phyloP scores from a whole-genome alignment of 106 monocot species.

The Allium cepa region DNA sequence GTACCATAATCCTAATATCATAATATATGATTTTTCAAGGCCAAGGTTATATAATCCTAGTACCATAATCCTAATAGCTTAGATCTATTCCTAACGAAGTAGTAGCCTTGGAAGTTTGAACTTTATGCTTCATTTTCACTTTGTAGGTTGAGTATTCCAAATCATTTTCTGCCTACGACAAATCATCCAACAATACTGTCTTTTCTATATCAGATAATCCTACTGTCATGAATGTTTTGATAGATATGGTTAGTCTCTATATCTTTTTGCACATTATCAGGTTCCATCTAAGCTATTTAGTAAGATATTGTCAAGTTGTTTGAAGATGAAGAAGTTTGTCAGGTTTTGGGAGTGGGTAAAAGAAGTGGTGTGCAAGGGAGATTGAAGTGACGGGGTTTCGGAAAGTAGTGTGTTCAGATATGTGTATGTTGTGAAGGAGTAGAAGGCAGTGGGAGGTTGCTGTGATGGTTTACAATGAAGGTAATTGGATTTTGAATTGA shows the following conservation, averaged over 20 bases:
- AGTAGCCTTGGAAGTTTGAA: too few species aligned
- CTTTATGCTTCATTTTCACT: constrained; percentile 3
- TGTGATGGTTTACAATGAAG: too few species aligned
- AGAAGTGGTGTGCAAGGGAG: too few species aligned
- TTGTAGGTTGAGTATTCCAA: constrained; percentile 69
- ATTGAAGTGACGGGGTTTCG: too few species aligned
- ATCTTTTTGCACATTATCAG: not conserved
- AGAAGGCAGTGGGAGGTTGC: too few species aligned
- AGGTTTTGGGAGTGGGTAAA: too few species aligned
- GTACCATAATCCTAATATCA: constrained; percentile 74
- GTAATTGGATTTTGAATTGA: too few species aligned
- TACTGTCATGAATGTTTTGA: constrained; percentile 77
- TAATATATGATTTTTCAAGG: constrained; percentile 89
- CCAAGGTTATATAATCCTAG: constrained; percentile 41
- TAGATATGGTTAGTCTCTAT: constrained; percentile 72
- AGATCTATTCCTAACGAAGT: constrained; percentile 1
- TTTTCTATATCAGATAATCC: constrained; percentile 71
- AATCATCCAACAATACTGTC: constrained; percentile 73
- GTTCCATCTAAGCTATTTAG: too few species aligned
- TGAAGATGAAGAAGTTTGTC: too few species aligned
- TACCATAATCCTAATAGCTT: not conserved
- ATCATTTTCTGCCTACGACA: constrained; percentile 67
- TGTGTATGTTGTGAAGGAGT: too few species aligned
- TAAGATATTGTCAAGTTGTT: too few species aligned
- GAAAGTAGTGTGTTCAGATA: too few species aligned